phyloP scores from a whole-genome alignment of 2,329 filamentous ascomycete species.

The Hypoxylon sp. region DNA sequence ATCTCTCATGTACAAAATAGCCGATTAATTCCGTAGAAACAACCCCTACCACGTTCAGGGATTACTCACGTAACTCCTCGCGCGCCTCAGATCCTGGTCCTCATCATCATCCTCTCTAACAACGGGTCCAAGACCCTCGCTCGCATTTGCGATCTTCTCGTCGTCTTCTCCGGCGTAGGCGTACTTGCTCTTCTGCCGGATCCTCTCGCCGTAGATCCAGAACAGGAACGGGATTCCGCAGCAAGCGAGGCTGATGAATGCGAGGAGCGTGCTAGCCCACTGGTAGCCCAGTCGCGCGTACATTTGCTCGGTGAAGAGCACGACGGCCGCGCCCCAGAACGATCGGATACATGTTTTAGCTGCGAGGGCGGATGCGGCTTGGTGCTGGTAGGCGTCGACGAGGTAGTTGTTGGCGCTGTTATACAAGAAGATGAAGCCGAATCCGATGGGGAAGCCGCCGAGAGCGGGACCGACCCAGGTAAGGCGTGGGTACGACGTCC shows the following conservation, averaged over 20 bases:
- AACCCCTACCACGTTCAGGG: constrained; percentile 52
- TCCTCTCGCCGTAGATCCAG: constrained; percentile 80
- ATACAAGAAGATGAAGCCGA: constrained; percentile 88
- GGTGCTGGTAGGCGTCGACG: constrained; percentile 74
- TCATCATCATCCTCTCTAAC: constrained; percentile 54
- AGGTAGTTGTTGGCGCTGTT: constrained; percentile 84
- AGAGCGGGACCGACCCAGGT: constrained; percentile 81
- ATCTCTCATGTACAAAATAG: neutral
- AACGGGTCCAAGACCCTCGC: constrained; percentile 51
- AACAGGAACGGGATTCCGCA: constrained; percentile 88
- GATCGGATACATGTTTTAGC: constrained; percentile 85
- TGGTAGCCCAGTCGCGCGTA: constrained; percentile 79
- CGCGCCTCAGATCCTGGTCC: constrained; percentile 60
- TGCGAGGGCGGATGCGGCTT: constrained; percentile 84
- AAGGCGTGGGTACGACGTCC: constrained; percentile 74
- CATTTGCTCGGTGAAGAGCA: constrained; percentile 88
- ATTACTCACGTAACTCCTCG: constrained; percentile 64
- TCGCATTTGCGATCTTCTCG: constrained; percentile 55
- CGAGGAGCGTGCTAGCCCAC: constrained; percentile 82
- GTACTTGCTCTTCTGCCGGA: constrained; percentile 78
- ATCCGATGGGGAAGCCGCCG: constrained; percentile 80
- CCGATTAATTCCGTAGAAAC: neutral
- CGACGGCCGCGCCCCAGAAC: constrained; percentile 83
- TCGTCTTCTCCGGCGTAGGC: constrained; percentile 76
- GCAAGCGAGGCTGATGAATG: constrained; percentile 81